A percentile compares a stretch with the other conserved stretches of the same genome.
Conservation (phyloP, 257 asterid species). For the Solanum virginianum region DNA sequence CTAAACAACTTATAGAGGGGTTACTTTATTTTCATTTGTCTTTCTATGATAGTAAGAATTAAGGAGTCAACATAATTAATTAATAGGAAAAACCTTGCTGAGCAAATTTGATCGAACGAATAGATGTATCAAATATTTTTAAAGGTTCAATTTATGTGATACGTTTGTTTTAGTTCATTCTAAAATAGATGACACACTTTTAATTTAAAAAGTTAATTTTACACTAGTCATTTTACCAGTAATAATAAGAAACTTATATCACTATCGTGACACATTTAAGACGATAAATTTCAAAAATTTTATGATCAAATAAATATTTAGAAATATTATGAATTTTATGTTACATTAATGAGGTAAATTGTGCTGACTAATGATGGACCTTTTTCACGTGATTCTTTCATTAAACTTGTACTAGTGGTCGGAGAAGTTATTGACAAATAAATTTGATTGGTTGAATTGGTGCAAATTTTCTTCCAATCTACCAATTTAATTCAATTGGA, state of each 20-base stretch:
- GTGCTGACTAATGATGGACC: background rate
- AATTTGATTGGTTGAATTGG: background rate
- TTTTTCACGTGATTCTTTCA: background rate
- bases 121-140: background rate
- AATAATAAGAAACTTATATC: background rate
- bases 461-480: background rate
- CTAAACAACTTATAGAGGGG: background rate
- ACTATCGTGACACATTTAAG: background rate
- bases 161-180: background rate
- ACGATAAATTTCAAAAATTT: background rate
- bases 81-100: background rate
- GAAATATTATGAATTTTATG: background rate
- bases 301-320: background rate
- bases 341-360: background rate
- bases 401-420: background rate
- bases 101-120: background rate
- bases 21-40: background rate
- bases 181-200: background rate
- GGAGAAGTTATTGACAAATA: background rate
- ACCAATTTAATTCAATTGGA: background rate
- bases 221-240: background rate
- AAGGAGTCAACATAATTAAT: background rate
- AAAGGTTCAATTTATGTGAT: background rate
- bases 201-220: background rate
- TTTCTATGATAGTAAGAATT: background rate